Base-by-base conservation (phyloP, 352 stramenopile genomes). In the Phytophthora europaea region DNA sequence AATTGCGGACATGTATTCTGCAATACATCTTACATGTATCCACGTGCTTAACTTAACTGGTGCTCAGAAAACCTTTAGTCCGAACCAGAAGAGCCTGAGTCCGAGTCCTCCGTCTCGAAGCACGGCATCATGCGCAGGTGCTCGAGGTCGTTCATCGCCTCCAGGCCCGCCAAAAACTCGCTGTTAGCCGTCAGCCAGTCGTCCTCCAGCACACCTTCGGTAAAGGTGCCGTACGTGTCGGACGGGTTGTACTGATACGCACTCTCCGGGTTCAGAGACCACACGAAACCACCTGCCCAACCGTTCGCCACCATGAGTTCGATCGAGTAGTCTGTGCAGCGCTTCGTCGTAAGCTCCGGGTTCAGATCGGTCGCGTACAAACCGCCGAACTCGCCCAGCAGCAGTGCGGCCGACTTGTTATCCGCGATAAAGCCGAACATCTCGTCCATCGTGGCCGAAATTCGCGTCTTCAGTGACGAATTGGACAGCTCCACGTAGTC, bases 181-280 rank as follows among this genome's bases (percentile, higher is more conserved):
- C 40, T 54, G 67, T 93, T 90, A 10, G 78, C 75, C 6, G 70
- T 81, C n/a, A 89, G 72, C 85, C 84, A 93, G 66, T 94, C 84
- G n/a, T 74, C 61, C 9, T 81, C 34, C 2, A 93, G 23, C 10
- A 92, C 50, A 1, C 81, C 87, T 72, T 92, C 87, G 12, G 73
- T 67, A 36, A 87, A 93, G 2, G 53, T 67, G 4, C 76, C 79
- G 6, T 70, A 70, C n/a, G 58, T 79, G 47, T 88, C 76, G 2
- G 67, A 75, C 2, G 79, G 78, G 68, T 90, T 90, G 72, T 86
- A 93, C 55, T 89, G 73, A 67, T 92, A 94, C 64, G 76, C 79
- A 57, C 74, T 87, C 67, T 95, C 85, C 0, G 88, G 85, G 48
- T 94, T 93, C 53, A 95, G 69, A 28, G 84, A 91, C 83, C 88